Percentiles rank a stretch among this genome's conserved stretches.
Evolutionary conservation across 768 basidiomycete species (phyloP).

Genomic region (Mrakia blollopis): DNA sequence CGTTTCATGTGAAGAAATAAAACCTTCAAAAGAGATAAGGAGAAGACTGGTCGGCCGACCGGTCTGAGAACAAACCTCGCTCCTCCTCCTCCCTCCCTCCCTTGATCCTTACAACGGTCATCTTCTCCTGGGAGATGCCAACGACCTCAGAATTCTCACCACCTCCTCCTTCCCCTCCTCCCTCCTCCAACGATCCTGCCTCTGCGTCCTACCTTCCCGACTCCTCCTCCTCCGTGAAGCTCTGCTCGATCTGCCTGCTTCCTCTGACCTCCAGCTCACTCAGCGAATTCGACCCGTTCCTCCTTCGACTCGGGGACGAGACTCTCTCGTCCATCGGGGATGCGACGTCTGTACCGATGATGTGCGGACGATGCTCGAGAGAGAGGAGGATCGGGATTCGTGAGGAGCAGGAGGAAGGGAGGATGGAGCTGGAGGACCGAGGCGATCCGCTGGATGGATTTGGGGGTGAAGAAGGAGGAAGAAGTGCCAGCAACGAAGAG

Average conservation of each 20-base stretch:
- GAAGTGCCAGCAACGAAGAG: background rate
- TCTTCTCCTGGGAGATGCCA: conserved; percentile 12
- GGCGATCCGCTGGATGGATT: background rate
- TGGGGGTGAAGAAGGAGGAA: background rate
- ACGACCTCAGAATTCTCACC: background rate
- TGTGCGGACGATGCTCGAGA: background rate
- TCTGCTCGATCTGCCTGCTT: conserved; percentile 5
- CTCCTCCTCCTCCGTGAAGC: background rate
- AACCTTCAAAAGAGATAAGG: background rate
- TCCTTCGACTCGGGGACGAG: background rate
- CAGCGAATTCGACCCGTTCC: background rate
- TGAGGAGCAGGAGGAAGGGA: background rate
- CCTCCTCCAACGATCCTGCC: background rate
- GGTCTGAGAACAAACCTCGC: background rate
- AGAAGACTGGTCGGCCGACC: background rate
- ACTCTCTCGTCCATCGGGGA: background rate
- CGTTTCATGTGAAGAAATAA: background rate
- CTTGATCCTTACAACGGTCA: background rate
- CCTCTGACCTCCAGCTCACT: background rate
- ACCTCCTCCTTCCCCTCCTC: background rate
- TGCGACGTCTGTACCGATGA: background rate
- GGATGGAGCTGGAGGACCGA: background rate
- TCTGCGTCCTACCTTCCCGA: background rate
- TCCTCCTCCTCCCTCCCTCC: background rate
- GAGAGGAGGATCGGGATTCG: conserved; percentile 7